Evolutionary conservation across 805 yeast genomes (phyloP), one percentile per base, ranked within the genome.

Genomic region (Hanseniaspora occidentalis): DNA sequence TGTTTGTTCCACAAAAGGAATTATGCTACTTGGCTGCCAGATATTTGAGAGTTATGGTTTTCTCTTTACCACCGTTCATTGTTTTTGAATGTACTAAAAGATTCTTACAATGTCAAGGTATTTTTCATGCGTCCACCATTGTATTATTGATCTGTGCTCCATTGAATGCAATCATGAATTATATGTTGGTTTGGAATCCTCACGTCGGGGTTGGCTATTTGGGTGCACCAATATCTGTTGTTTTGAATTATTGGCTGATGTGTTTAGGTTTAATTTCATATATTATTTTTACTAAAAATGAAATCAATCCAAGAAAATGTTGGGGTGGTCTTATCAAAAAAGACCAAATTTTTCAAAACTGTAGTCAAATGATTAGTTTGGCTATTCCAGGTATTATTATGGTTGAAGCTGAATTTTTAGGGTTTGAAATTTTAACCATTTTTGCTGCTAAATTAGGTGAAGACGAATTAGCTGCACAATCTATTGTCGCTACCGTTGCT

Each of bases 51-150:
- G 59, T 71, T 6, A 62, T 71, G 35, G 62, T 71, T 5, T 45
- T 73, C 35, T 89, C 88, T 9, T 65, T 78, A 3, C 94, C 94
- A 0, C 92, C 85, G 0, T 66, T 75, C 42, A 63, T 79, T 36
- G 39, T 78, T 3, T 84, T 84, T 52, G 94, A 84, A 56, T 70
- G 84, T 1, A 84, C 84, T 2, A 83, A 84, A 57, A 64, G 89
- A 39, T 82, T 70, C 50, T 60, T 83, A 41, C 94, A 83, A 57
- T 77, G 88, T 0, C 94, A 84, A 54, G 79, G 79, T 39, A 73
- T 81, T 33, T 84, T 78, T 64, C 76, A 79, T 50, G 92, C 89
- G 6, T 73, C 84, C 2, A 80, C 89, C 3, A 72, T 73, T 47
- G 76, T 74, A 3, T 59, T 83, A 23, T 54, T 72, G 16, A 49